A percentile compares a stretch with the other conserved stretches of the same genome.
Conservation (phyloP, 805 yeast genomes). For the Candida tammaniensis region DNA sequence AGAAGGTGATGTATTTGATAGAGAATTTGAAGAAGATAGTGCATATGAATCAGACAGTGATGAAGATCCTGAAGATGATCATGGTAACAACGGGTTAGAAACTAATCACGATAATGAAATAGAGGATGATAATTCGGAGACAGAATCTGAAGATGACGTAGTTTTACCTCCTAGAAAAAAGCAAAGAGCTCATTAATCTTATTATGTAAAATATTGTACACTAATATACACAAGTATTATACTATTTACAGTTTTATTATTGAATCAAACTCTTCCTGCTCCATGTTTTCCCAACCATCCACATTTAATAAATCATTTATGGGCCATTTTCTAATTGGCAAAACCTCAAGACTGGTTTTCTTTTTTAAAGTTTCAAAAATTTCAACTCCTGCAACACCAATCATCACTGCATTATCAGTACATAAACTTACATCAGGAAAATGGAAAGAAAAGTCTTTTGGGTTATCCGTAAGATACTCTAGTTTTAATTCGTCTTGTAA, state of each 20-base stretch:
- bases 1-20: slow-evolving; percentile 22
- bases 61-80: slow-evolving; percentile 2
- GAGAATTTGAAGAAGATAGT: slow-evolving; percentile 2
- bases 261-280: slow-evolving; percentile 15
- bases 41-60: too few relatives aligned
- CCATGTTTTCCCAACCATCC: slow-evolving; percentile 49
- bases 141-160: slow-evolving; percentile 1
- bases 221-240: neutral
- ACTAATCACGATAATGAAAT: slow-evolving; percentile 1
- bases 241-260: neutral
- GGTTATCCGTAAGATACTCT: slow-evolving; percentile 7
- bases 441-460: slow-evolving; percentile 35
- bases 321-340: slow-evolving; percentile 87
- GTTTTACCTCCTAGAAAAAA: slow-evolving; percentile 1
- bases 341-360: slow-evolving; percentile 50
- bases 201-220: slow-evolving; percentile 6
- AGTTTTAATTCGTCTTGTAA: slow-evolving; percentile 38
- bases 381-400: slow-evolving; percentile 96
- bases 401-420: slow-evolving; percentile 96
- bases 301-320: slow-evolving; percentile 47
- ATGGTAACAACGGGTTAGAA: neutral
- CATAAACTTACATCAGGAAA: slow-evolving; percentile 75
- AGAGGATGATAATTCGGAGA: slow-evolving; percentile 2
- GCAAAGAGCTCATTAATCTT: neutral
- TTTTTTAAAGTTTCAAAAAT: slow-evolving; percentile 54